Evolutionary conservation across 2,329 filamentous ascomycete genomes (phyloP).

Genomic region (Mycocentrospora acerina): DNA sequence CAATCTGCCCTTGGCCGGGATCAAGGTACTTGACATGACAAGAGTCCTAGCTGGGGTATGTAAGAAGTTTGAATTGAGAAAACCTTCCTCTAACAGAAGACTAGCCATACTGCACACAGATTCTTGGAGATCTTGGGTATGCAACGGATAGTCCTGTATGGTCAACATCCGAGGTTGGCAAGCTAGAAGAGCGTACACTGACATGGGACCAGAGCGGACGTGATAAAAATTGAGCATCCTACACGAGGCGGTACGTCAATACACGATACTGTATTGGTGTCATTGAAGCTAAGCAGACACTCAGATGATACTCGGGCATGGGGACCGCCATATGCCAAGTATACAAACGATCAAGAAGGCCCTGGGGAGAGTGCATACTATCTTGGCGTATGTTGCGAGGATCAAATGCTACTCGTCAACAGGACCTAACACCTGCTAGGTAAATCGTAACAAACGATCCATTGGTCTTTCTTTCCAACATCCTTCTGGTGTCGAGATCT

Average conservation of each 20-base stretch:
- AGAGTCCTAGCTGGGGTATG: slow-evolving; percentile 89
- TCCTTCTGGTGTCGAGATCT: slow-evolving; percentile 76
- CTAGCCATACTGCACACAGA: slow-evolving; percentile 96
- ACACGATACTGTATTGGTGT: too few relatives aligned
- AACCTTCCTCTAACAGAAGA: slow-evolving; percentile 17
- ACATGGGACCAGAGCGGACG: slow-evolving; percentile 68
- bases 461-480: slow-evolving; percentile 89
- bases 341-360: slow-evolving; percentile 62
- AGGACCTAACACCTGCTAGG: slow-evolving; percentile 52
- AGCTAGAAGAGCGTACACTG: slow-evolving; percentile 12
- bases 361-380: slow-evolving; percentile 96
- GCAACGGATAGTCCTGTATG: slow-evolving; percentile 38
- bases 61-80: slow-evolving; percentile 12
- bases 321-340: slow-evolving; percentile 90
- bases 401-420: not conserved
- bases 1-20: slow-evolving; percentile 74
- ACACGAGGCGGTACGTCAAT: slow-evolving; percentile 42
- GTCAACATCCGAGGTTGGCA: slow-evolving; percentile 37
- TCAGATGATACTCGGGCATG: slow-evolving; percentile 95
- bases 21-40: slow-evolving; percentile 94
- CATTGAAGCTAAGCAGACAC: not conserved
- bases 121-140: slow-evolving; percentile 92
- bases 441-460: slow-evolving; percentile 97
- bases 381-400: slow-evolving; percentile 64
- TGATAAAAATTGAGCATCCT: slow-evolving; percentile 97